Evolutionary conservation across 805 yeast species (phyloP), one percentile per base, ranked within the genome.

Genomic region (Barnettozyma salicaria): DNA sequence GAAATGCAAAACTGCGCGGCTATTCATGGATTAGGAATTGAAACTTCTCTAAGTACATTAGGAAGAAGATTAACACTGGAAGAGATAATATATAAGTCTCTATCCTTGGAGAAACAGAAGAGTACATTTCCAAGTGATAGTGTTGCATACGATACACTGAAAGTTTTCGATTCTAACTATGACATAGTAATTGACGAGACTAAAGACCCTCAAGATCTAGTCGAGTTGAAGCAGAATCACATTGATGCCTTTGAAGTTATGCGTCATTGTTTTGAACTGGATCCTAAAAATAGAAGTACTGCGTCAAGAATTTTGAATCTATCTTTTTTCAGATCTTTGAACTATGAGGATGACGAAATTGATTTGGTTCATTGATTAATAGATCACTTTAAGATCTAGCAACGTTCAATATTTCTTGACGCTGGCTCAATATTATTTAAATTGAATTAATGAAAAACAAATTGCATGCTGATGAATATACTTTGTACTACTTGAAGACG

Each of bases 21-120:
- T 40, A 58, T 86, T 27, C 98, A 92, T 63, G 97, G 97, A 0
- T 70, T 89, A 36, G 92, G 88, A 1, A 73, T 90, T 35, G 96
- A 88, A 40, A 68, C 82, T 5, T 74, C 67, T 27, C 54, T 79
- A 11, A 71, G 72, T 1, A 72, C 78, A 4, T 53, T 80, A 18
- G 67, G 64, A 20, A 38, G 27, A 17, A 43, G 39, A 19, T 12
- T 27, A 17, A 27, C 40, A 1, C 37, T 63, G 24, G 55, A 53
- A 6, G 61, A 67, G 27, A 48, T 77, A n/a, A 59, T 75, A 6
- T 60, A 64, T 39, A 59, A 63, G 50, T 63, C 73, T 1, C 44
- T 71, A n/a, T 33, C 49, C 6, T 39, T 62, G 28, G 86, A 79
- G 50, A 60, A 61, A 39, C 72, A 68, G 23, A 73, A 72, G 30